Percentiles rank a stretch among this genome's conserved stretches.
These are phyloP conservation scores for Clathrus columnatus DNA, from an alignment of 768 basidiomycete species.

Conservation along the genomic window DNA sequence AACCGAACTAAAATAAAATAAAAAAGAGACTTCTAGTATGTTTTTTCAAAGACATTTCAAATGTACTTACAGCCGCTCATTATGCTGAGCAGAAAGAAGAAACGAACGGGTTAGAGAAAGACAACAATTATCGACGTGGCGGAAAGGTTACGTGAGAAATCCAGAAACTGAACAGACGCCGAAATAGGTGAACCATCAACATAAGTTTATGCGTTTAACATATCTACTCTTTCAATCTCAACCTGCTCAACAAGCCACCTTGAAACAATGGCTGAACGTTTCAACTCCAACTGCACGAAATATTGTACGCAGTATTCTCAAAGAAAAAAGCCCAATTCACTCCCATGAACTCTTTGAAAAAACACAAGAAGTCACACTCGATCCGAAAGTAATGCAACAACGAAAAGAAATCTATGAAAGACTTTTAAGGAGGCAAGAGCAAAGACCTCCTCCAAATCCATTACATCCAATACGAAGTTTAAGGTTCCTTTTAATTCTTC, in stretches of 20 bases:
- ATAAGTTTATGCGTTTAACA: no score
- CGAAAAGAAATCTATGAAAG: not conserved
- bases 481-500: not conserved
- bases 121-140: conserved; percentile 1
- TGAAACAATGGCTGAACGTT: conserved; percentile 2
- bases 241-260: no score
- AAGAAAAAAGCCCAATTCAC: not conserved
- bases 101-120: conserved; percentile 5
- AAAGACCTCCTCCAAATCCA: not conserved
- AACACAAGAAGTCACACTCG: not conserved
- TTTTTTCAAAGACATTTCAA: not conserved
- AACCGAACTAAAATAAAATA: conserved; percentile 66
- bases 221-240: no score
- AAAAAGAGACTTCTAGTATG: not conserved
- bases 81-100: conserved; percentile 7
- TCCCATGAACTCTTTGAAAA: not conserved
- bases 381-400: not conserved
- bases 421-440: not conserved
- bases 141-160: not conserved
- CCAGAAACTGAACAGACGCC: no score
- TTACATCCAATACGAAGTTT: conserved; percentile 11
- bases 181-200: no score
- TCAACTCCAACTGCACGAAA: not conserved
- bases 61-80: conserved; percentile 19
- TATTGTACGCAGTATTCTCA: not conserved